A percentile compares a stretch with the other conserved stretches of the same genome.
Conservation (phyloP, 768 basidiomycete species). For the Suillus hirtellus region DNA sequence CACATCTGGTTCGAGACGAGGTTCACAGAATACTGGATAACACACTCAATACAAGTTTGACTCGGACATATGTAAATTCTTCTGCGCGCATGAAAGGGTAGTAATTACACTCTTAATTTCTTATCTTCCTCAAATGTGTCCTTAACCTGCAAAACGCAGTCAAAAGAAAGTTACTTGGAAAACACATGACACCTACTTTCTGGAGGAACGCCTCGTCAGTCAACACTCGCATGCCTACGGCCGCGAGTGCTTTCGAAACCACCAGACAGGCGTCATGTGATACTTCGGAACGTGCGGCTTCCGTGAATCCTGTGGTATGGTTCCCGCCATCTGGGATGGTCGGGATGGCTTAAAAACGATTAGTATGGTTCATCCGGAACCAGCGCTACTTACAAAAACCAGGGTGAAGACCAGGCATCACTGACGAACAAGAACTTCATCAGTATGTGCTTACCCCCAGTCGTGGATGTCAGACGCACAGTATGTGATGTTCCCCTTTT, state of each 20-base stretch:
- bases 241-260: conserved; percentile 64
- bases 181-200: conserved; percentile 39
- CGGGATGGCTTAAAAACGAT: conserved; percentile 55
- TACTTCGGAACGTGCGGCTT: conserved; percentile 53
- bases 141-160: conserved; percentile 34
- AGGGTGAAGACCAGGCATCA: conserved; percentile 63
- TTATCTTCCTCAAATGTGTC: conserved; percentile 46
- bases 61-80: background rate
- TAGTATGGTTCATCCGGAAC: background rate
- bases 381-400: conserved; percentile 39
- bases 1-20: background rate
- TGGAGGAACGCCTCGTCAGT: conserved; percentile 59
- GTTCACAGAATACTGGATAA: background rate
- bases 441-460: conserved; percentile 3
- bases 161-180: background rate
- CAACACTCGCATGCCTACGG: conserved; percentile 60
- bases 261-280: conserved; percentile 64
- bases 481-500: conserved; percentile 55
- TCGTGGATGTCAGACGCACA: conserved; percentile 36
- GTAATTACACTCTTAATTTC: conserved; percentile 9
- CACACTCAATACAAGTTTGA: background rate
- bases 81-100: background rate
- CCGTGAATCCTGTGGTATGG: conserved; percentile 62
- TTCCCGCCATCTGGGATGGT: conserved; percentile 67
- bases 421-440: conserved; percentile 13